Evolutionary conservation across 2,329 filamentous ascomycete species (phyloP).

Genomic region (Penicillium sp.): DNA sequence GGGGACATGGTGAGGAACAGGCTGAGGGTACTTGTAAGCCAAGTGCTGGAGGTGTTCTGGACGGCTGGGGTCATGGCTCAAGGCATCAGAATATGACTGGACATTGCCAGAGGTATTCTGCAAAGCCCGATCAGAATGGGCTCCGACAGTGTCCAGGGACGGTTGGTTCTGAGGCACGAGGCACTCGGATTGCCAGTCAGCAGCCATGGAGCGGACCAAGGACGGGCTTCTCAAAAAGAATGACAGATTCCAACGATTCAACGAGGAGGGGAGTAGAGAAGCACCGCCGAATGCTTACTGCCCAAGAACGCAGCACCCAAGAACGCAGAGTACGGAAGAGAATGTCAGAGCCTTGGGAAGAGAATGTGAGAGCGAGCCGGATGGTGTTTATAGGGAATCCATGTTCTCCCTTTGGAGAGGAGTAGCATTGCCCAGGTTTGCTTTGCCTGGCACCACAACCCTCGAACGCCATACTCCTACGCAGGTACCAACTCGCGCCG

Average conservation of each 20-base stretch:
- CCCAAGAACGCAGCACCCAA: constrained; percentile 38
- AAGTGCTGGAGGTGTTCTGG: constrained; percentile 36
- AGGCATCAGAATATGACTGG: constrained; percentile 37
- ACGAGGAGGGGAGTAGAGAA: constrained; percentile 28
- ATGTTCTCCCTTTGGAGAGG: constrained; percentile 29
- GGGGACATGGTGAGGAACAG: constrained; percentile 26
- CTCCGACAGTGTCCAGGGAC: constrained; percentile 32
- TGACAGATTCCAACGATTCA: constrained; percentile 41
- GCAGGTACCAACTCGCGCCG: constrained; percentile 30
- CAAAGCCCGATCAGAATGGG: constrained; percentile 36
- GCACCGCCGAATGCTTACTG: constrained; percentile 36
- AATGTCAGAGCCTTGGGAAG: constrained; percentile 42
- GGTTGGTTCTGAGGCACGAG: constrained; percentile 37
- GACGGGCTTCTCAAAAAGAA: constrained; percentile 37
- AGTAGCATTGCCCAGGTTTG: constrained; percentile 34
- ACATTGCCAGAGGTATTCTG: constrained; percentile 43
- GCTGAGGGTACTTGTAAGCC: constrained; percentile 35
- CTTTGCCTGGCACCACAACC: constrained; percentile 30
- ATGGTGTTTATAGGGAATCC: constrained; percentile 40
- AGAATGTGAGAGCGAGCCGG: constrained; percentile 42
- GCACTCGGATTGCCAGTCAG: constrained; percentile 40
- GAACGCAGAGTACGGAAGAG: constrained; percentile 39
- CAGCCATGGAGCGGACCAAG: constrained; percentile 36
- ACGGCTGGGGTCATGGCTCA: constrained; percentile 26
- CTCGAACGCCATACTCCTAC: constrained; percentile 37